Evolutionary conservation across 768 basidiomycete genomes (phyloP), one percentile per base, ranked within the genome.

Genomic region (Russula griseocarnosa): DNA sequence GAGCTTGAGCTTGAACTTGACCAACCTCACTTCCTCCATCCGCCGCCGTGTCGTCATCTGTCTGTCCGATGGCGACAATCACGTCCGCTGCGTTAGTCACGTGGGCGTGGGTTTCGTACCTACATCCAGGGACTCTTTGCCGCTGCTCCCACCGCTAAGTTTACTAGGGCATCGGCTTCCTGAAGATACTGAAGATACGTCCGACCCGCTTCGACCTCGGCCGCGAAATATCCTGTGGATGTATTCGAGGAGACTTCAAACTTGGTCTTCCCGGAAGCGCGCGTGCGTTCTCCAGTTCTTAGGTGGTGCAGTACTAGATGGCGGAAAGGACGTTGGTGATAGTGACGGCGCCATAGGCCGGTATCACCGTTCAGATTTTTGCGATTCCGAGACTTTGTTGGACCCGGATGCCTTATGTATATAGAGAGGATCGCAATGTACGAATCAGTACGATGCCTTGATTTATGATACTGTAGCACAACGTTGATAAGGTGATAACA

Each of bases 151-250:
- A n/a, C n/a, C n/a, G n/a, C n/a, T n/a, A n/a, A n/a, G n/a, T n/a
- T n/a, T n/a, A n/a, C n/a, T n/a, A n/a, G n/a, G 28, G 38, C 76
- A 46, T 34, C 46, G 5, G 80, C 81, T 74, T 93, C 90, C 74
- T 95, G 94, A 0, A 94, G 93, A 74, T 95, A 96, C 74, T 95
- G 94, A 0, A 94, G 93, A 74, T 95, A 96, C 9, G 94, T 92
- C 66, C 77, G 70, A 1, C 94, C 94, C 52, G 82, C 82, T 61
- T 85, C 86, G 14, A 96, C 78, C 69, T 89, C 91, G 58, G 79
- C 78, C n/a, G 83, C 82, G 73, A 96, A 95, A 95, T 28, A 84
- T 76, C 36, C 63, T 44, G 66, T 81, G 80, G 20, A 92, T 80
- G 69, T 86, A 82, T 24, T 84, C 79, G 60, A 90, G 70, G 44